phyloP scores from a whole-genome alignment of 2,329 filamentous ascomycete genomes.

The Penicillium nordicum region DNA sequence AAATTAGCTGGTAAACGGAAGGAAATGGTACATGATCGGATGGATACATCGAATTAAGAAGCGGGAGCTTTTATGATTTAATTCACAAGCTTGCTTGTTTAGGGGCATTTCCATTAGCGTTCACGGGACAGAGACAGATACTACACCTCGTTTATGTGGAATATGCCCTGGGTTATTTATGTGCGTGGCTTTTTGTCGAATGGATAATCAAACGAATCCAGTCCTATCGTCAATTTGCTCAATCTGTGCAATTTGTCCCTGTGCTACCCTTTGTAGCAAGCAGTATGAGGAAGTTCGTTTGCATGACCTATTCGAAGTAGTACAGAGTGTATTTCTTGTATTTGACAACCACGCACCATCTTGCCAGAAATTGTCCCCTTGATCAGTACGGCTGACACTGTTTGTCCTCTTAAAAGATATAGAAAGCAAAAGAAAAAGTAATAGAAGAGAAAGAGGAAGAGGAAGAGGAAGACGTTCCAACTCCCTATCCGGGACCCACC shows the following conservation, averaged over 20 bases:
- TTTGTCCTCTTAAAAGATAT: background rate
- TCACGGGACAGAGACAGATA: background rate
- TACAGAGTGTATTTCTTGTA: background rate
- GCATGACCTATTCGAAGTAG: background rate
- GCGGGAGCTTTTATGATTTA: background rate
- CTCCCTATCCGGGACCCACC: slow-evolving; percentile 1
- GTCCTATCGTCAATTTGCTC: background rate
- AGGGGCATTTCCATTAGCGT: slow-evolving; percentile 4
- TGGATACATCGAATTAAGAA: slow-evolving; percentile 37
- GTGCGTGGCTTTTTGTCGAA: background rate
- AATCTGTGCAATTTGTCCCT: background rate
- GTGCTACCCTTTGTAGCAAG: background rate
- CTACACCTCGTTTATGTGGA: background rate
- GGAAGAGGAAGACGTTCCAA: background rate
- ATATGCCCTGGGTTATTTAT: background rate
- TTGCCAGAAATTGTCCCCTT: background rate
- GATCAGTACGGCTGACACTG: no score
- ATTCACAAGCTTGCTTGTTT: background rate
- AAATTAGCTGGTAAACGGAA: slow-evolving; percentile 36
- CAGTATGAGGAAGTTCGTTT: background rate
- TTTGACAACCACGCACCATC: background rate
- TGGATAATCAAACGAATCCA: slow-evolving; percentile 38
- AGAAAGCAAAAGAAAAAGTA: background rate
- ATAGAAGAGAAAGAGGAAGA: background rate
- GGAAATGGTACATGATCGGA: slow-evolving; percentile 25